Conservation (phyloP, 2,329 filamentous ascomycete species). For the Lizonia empirigonia region DNA sequence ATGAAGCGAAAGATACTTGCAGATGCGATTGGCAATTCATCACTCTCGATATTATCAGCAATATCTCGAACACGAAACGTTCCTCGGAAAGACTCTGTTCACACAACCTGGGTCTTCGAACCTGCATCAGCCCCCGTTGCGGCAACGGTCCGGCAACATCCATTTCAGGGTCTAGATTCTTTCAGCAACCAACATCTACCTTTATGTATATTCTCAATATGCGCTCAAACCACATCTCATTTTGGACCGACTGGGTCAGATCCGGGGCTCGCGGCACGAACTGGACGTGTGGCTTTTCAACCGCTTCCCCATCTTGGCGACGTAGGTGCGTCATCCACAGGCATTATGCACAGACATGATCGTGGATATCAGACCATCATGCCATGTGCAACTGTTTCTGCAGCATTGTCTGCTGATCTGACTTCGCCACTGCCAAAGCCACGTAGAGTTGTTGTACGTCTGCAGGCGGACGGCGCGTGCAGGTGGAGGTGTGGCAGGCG, state of each 20-base stretch:
- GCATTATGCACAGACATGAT: constrained; percentile 3
- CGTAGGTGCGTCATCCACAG: constrained; percentile 3
- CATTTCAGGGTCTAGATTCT: constrained; percentile 3
- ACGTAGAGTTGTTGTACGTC: constrained; percentile 2
- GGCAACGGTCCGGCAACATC: constrained; percentile 10
- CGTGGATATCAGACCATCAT: constrained; percentile 10
- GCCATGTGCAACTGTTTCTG: constrained; percentile 2
- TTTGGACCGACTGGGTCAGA: background rate
- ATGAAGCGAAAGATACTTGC: no score
- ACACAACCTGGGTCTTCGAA: background rate
- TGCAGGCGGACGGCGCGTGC: constrained; percentile 3
- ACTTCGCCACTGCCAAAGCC: constrained; percentile 8
- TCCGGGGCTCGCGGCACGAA: background rate
- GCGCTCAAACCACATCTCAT: background rate
- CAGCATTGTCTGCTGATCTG: constrained; percentile 10
- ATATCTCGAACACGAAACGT: background rate
- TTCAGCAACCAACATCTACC: background rate
- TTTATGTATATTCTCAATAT: no score
- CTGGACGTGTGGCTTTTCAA: constrained; percentile 1
- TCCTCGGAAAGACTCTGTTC: background rate
- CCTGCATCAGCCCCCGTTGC: constrained; percentile 15
- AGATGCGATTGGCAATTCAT: background rate
- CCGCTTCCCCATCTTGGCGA: constrained; percentile 20
- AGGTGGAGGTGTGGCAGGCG: background rate
- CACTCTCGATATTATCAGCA: background rate